Evolutionary conservation across 1,284 basidiomycete species (phyloP).

Genomic region (Salmacisia buchloeana): DNA sequence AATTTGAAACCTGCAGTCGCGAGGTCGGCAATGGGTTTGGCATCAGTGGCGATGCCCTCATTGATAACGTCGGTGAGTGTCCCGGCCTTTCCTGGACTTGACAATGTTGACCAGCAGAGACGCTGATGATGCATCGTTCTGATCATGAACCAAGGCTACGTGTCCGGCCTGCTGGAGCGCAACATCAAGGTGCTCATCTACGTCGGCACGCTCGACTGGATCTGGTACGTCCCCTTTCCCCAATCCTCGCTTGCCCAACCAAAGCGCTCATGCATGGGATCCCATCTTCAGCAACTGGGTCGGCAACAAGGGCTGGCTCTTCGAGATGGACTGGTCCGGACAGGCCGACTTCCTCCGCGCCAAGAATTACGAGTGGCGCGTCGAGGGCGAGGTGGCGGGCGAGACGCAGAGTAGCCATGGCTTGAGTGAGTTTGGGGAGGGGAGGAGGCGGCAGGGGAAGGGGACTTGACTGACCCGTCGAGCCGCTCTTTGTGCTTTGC

Average conservation of each 20-base stretch:
- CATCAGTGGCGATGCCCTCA: conserved; percentile 16
- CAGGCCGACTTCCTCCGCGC: neutral
- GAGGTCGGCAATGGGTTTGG: conserved; percentile 24
- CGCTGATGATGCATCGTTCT: neutral
- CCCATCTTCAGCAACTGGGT: conserved; percentile 36
- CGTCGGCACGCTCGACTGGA: conserved; percentile 56
- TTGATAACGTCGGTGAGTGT: conserved; percentile 21
- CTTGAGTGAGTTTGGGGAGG: conserved; percentile 11
- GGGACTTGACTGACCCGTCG: conserved; percentile 16
- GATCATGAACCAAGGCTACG: conserved; percentile 52
- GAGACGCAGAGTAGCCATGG: conserved; percentile 4
- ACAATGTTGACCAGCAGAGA: neutral
- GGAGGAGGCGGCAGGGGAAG: neutral
- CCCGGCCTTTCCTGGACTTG: neutral
- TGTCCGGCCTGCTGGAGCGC: conserved; percentile 68
- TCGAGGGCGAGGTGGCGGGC: conserved; percentile 3
- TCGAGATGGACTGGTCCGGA: conserved; percentile 3
- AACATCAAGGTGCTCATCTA: conserved; percentile 68
- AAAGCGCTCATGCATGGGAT: too few species aligned
- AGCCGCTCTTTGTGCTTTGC: neutral
- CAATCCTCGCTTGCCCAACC: too few species aligned
- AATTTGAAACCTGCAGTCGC: conserved; percentile 29
- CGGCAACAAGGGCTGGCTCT: neutral
- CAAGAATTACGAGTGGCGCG: neutral
- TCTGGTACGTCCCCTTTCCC: conserved; percentile 22